Evolutionary conservation across 2,329 filamentous ascomycete species (phyloP).

Genomic region (Aspergillus nomiae): DNA sequence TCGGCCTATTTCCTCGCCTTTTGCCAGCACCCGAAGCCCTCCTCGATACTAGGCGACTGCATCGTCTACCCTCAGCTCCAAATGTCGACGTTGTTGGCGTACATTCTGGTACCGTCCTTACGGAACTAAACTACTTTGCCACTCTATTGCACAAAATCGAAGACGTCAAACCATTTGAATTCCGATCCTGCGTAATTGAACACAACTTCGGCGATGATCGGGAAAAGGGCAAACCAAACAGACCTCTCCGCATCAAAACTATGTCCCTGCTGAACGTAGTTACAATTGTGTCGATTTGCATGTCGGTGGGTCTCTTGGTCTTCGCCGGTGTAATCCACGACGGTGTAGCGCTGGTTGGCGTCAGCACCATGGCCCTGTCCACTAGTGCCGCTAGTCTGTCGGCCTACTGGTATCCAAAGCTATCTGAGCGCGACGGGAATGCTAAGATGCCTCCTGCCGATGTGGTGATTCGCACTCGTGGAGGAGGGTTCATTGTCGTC

Average conservation of each 20-base stretch:
- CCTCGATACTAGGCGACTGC: constrained; percentile 57
- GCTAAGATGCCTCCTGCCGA: constrained; percentile 58
- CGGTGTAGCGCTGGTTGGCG: constrained; percentile 55
- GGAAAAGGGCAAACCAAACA: not conserved
- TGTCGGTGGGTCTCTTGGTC: constrained; percentile 22
- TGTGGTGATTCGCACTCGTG: constrained; percentile 63
- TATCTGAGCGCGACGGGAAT: constrained; percentile 54
- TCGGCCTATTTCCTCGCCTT: constrained; percentile 61
- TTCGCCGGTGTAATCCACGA: constrained; percentile 43
- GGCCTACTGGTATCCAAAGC: constrained; percentile 59
- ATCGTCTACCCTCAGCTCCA: constrained; percentile 57
- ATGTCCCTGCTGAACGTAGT: constrained; percentile 59
- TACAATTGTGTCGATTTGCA: constrained; percentile 52
- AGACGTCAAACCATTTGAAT: constrained; percentile 9
- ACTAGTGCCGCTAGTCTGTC: constrained; percentile 60
- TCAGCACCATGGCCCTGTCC: constrained; percentile 55
- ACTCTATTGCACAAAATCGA: constrained; percentile 57
- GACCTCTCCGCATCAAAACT: constrained; percentile 30
- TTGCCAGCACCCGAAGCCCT: constrained; percentile 64
- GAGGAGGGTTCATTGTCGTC: constrained; percentile 62
- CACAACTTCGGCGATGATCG: not conserved
- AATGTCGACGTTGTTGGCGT: constrained; percentile 59
- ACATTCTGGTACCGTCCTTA: constrained; percentile 56
- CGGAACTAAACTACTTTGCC: constrained; percentile 63
- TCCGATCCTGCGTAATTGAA: constrained; percentile 12